phyloP scores from a whole-genome alignment of 495 filamentous ascomycete genomes.

The Aspergillus haitiensis region DNA sequence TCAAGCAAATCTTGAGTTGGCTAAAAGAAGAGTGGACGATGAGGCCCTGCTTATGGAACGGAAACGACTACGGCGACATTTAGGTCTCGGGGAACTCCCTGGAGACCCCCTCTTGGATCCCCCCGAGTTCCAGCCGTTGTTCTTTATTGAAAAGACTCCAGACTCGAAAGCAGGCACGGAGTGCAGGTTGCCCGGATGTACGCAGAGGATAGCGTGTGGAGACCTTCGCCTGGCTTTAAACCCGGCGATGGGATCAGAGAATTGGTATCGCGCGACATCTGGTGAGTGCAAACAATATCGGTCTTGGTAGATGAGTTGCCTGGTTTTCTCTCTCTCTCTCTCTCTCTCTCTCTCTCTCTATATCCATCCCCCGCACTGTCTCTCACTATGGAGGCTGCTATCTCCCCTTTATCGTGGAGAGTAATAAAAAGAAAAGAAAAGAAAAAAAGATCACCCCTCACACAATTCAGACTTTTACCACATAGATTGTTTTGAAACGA shows the following conservation, averaged over 20 bases:
- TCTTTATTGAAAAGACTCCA: slow-evolving; percentile 15
- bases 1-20: background rate
- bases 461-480: slow-evolving; percentile 13
- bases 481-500: slow-evolving; percentile 14
- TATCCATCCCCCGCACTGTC: no score
- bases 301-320: background rate
- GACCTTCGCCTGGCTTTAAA: slow-evolving; percentile 12
- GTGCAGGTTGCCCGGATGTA: slow-evolving; percentile 10
- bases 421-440: no score
- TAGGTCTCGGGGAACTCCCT: slow-evolving; percentile 9
- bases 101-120: slow-evolving; percentile 7
- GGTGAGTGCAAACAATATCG: slow-evolving; percentile 9
- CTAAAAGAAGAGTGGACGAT: background rate
- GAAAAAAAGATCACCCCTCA: slow-evolving; percentile 3
- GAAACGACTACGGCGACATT: slow-evolving; percentile 9
- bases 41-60: background rate
- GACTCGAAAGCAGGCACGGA: slow-evolving; percentile 1
- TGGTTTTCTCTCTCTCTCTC: background rate
- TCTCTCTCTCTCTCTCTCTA: no score
- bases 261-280: slow-evolving; percentile 3
- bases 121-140: slow-evolving; percentile 10
- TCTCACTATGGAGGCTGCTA: no score
- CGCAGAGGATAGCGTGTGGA: background rate
- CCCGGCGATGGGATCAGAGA: slow-evolving; percentile 6
- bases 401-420: no score